phyloP scores from a whole-genome alignment of 768 basidiomycete genomes.

The Cystobasidium onofrii region DNA sequence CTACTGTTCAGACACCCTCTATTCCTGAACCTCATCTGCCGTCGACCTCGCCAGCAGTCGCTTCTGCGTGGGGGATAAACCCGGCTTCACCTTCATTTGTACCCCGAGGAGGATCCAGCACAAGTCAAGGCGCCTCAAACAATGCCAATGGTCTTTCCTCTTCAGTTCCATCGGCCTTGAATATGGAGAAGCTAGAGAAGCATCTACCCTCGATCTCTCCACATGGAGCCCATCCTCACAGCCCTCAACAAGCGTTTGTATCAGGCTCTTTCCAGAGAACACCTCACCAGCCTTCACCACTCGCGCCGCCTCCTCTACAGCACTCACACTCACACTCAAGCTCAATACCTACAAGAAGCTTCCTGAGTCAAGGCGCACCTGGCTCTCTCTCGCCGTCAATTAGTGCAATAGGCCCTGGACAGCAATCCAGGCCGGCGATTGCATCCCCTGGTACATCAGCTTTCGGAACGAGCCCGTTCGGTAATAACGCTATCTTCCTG shows the following conservation, averaged over 20 bases:
- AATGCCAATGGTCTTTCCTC: not conserved
- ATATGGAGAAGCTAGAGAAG: not conserved
- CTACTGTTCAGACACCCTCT: not conserved
- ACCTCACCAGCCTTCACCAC: conserved; percentile 15
- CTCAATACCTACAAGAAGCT: conserved; percentile 8
- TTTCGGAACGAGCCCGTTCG: conserved; percentile 26
- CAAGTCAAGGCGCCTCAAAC: not conserved
- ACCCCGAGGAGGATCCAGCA: not conserved
- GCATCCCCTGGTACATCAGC: not conserved
- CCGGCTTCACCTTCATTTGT: not conserved
- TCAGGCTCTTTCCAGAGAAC: not conserved
- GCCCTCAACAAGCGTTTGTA: not conserved
- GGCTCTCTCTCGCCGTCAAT: not conserved
- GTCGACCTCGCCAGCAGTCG: not conserved
- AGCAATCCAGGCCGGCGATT: not conserved
- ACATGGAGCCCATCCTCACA: not conserved
- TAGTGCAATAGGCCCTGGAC: not conserved
- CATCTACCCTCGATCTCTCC: not conserved
- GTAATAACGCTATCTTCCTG: conserved; percentile 25
- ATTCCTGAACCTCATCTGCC: not conserved
- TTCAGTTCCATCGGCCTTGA: conserved; percentile 2
- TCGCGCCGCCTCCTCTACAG: conserved; percentile 9
- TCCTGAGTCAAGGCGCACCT: not conserved
- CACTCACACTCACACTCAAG: conserved; percentile 20
- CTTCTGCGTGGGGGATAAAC: not conserved